These are phyloP conservation scores for Cladosporium sp. DNA, from an alignment of 2,329 filamentous ascomycete genomes.

Conservation along the genomic window DNA sequence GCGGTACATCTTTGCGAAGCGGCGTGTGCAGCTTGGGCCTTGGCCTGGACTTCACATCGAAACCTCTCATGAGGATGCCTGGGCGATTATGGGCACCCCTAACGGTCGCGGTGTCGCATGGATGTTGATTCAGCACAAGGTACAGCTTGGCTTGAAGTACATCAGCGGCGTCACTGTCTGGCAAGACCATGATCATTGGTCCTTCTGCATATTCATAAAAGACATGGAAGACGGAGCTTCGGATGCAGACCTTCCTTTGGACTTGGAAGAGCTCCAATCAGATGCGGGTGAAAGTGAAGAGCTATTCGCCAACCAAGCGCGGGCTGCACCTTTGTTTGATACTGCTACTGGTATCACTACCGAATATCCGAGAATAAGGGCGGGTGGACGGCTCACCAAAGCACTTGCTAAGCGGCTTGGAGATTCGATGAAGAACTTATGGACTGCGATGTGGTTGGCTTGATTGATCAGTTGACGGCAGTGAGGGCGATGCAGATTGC, in stretches of 20 bases:
- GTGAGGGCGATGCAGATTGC: too few species aligned
- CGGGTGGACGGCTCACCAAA: neutral
- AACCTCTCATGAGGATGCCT: neutral
- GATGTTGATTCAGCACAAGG: conserved; percentile 17
- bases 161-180: conserved; percentile 10
- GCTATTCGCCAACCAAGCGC: too few species aligned
- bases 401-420: neutral
- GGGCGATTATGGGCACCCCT: conserved; percentile 14
- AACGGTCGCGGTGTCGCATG: conserved; percentile 13
- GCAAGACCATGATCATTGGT: neutral
- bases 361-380: neutral
- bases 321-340: too few species aligned
- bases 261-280: too few species aligned
- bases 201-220: neutral
- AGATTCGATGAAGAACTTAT: neutral
- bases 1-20: neutral
- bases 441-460: neutral
- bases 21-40: neutral
- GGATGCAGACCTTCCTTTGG: neutral
- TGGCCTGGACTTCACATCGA: neutral
- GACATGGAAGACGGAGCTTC: neutral
- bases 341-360: neutral
- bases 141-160: conserved; percentile 14
- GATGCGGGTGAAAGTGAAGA: too few species aligned
- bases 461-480: neutral